Evolutionary conservation across 257 asterid genomes (phyloP).

Genomic region (Gardenia jasminoides): DNA sequence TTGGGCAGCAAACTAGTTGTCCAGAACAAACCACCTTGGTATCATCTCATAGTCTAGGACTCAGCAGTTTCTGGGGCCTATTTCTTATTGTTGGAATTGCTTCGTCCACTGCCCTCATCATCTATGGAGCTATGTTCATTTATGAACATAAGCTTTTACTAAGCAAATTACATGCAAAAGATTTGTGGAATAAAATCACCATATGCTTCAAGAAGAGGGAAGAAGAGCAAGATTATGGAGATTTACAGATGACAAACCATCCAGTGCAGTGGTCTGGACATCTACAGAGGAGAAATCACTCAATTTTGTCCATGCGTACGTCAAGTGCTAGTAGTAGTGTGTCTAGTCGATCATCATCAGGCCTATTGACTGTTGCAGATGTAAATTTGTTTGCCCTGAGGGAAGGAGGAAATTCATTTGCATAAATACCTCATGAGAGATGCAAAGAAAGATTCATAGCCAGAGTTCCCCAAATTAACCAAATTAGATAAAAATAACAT

Average conservation of each 20-base stretch:
- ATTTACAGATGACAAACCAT: neutral
- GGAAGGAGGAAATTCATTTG: neutral
- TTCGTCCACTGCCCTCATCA: slow-evolving; percentile 17
- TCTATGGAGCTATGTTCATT: neutral
- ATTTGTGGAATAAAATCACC: neutral
- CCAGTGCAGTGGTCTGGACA: too few species aligned
- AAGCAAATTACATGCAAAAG: neutral
- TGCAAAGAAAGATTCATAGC: neutral
- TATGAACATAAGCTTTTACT: slow-evolving; percentile 5
- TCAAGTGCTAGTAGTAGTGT: neutral
- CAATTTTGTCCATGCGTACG: neutral
- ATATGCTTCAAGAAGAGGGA: neutral
- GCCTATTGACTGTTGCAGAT: neutral
- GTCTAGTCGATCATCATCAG: neutral
- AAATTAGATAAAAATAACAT: too few species aligned
- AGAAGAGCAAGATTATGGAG: neutral
- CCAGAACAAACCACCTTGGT: neutral
- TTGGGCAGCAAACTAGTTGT: slow-evolving; percentile 27
- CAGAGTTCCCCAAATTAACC: neutral
- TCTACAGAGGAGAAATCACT: neutral
- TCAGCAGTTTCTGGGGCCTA: slow-evolving; percentile 55
- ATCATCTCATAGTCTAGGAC: slow-evolving; percentile 41
- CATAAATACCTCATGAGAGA: neutral
- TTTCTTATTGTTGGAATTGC: slow-evolving; percentile 37
- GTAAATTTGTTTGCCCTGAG: neutral